Evolutionary conservation across 805 yeast genomes (phyloP).

Genomic region (Pichia phayaonensis): DNA sequence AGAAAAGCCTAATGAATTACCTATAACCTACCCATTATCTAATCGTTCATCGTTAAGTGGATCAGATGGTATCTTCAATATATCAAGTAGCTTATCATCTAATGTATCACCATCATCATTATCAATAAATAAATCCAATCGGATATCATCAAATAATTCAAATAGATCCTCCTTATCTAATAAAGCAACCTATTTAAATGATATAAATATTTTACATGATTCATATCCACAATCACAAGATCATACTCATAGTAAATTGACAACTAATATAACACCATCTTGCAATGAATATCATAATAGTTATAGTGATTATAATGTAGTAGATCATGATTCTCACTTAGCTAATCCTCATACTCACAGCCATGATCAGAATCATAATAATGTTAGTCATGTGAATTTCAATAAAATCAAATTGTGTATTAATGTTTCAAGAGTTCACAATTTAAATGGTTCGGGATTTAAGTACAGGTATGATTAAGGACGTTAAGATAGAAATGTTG

Average conservation of each 20-base stretch:
- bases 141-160: not conserved
- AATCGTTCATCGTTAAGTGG: not conserved
- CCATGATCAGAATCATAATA: not conserved
- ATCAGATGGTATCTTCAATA: not conserved
- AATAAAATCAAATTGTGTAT: constrained; percentile 36
- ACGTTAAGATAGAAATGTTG: no score
- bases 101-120: not conserved
- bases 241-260: no score
- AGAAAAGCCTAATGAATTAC: not conserved
- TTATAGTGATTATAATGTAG: not conserved
- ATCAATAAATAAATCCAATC: not conserved
- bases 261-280: no score
- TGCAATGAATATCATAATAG: no score
- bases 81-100: not conserved
- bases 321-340: no score
- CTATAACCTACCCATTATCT: not conserved
- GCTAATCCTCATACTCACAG: no score
- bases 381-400: constrained; percentile 6
- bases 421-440: constrained; percentile 34
- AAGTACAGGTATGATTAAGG: not conserved
- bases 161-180: not conserved
- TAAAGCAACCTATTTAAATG: not conserved
- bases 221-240: not conserved
- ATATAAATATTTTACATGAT: no score
- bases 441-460: constrained; percentile 28